Percentiles rank a stretch among this genome's conserved stretches.
phyloP scores from a whole-genome alignment of 2,329 filamentous ascomycete species.

The Sclerotinia sclerotiorum region DNA sequence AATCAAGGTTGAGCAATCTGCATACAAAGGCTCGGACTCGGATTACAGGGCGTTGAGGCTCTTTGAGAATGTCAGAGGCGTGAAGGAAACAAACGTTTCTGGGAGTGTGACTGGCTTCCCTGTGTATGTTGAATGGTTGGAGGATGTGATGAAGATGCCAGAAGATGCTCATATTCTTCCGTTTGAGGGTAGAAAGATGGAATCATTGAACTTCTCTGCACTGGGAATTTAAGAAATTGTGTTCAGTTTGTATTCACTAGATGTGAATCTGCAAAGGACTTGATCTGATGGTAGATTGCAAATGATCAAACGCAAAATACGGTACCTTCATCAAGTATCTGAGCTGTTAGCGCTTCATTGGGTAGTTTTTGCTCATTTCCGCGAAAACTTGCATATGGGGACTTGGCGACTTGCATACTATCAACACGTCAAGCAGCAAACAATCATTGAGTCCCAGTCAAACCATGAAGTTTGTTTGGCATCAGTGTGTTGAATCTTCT shows the following conservation, averaged over 20 bases:
- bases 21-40: constrained; percentile 45
- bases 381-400: not conserved
- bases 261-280: not conserved
- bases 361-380: too few relatives aligned
- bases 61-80: constrained; percentile 49
- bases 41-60: constrained; percentile 46
- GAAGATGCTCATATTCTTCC: constrained; percentile 15
- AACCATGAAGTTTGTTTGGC: too few relatives aligned
- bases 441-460: too few relatives aligned
- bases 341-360: not conserved
- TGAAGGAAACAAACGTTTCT: constrained; percentile 45
- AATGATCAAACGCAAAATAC: not conserved
- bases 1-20: constrained; percentile 50
- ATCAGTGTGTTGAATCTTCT: too few relatives aligned
- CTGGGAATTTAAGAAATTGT: not conserved
- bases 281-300: not conserved
- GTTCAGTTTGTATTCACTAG: not conserved
- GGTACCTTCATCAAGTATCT: not conserved
- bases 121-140: constrained; percentile 37
- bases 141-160: constrained; percentile 32
- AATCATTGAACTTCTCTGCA: not conserved
- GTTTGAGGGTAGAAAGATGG: not conserved
- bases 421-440: too few relatives aligned
- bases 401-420: not conserved
- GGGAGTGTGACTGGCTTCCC: constrained; percentile 37